Conservation (phyloP, 1,139 yeast species). For the Blastobotrys buckinghamii region DNA sequence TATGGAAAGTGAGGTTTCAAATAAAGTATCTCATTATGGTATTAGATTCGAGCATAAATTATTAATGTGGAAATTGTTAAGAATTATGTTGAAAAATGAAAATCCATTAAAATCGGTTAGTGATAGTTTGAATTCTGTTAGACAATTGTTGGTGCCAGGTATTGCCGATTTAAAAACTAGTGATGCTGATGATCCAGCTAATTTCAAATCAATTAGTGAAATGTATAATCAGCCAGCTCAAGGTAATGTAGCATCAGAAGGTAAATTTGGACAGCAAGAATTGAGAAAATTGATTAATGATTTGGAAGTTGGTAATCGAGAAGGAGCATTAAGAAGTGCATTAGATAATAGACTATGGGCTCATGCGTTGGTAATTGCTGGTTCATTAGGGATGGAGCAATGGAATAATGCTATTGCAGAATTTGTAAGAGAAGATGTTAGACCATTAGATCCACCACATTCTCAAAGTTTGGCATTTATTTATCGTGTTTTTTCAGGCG, state of each 20-base stretch:
- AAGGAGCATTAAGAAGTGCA: slow-evolving; percentile 59
- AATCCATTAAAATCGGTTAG: slow-evolving; percentile 17
- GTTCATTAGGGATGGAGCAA: slow-evolving; percentile 54
- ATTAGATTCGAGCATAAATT: slow-evolving; percentile 22
- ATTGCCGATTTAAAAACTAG: slow-evolving; percentile 11
- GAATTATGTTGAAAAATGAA: slow-evolving; percentile 26
- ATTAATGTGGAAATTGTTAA: slow-evolving; percentile 31
- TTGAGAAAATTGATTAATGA: slow-evolving; percentile 29
- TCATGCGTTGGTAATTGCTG: slow-evolving; percentile 65
- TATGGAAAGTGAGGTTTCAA: slow-evolving; percentile 19
- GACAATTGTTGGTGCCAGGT: slow-evolving; percentile 24
- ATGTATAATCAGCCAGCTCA: slow-evolving; percentile 18
- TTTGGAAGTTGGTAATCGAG: slow-evolving; percentile 59
- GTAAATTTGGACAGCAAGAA: slow-evolving; percentile 32
- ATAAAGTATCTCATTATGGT: slow-evolving; percentile 7
- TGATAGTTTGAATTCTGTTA: slow-evolving; percentile 17
- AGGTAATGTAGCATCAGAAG: slow-evolving; percentile 18
- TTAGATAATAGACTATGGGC: slow-evolving; percentile 69
- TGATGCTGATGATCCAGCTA: slow-evolving; percentile 17
- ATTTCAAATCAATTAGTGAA: slow-evolving; percentile 25
- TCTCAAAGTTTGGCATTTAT: slow-evolving; percentile 55
- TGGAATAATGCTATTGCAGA: slow-evolving; percentile 54
- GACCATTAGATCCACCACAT: slow-evolving; percentile 24
- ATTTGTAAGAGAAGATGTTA: slow-evolving; percentile 43
- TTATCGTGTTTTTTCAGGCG: slow-evolving; percentile 62